Conservation (phyloP, 1,139 yeast genomes). For the Spathaspora jeffriesii region DNA sequence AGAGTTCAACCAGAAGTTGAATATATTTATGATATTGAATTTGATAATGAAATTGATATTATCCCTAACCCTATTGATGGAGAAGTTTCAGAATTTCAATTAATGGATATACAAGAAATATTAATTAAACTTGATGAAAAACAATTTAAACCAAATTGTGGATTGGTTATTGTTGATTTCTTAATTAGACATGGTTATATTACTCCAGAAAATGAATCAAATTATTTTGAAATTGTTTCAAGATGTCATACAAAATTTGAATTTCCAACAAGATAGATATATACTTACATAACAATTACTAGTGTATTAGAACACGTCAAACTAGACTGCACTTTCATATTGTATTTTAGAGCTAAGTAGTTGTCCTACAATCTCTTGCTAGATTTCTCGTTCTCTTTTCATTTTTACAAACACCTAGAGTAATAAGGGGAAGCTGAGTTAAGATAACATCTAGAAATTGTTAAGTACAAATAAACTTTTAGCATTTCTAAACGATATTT, state of each 20-base stretch:
- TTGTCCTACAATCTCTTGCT: background rate
- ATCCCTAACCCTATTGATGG: slow-evolving; percentile 80
- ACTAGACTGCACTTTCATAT: background rate
- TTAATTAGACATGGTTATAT: slow-evolving; percentile 78
- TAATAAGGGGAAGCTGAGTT: no score
- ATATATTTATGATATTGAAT: slow-evolving; percentile 69
- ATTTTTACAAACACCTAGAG: no score
- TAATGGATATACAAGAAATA: slow-evolving; percentile 64
- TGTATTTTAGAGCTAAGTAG: background rate
- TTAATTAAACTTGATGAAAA: slow-evolving; percentile 44
- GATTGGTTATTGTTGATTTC: slow-evolving; percentile 76
- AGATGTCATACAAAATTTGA: slow-evolving; percentile 72
- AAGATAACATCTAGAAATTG: no score
- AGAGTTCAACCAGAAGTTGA: slow-evolving; percentile 89
- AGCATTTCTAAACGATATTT: no score
- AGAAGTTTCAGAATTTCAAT: slow-evolving; percentile 74
- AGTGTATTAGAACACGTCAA: no score
- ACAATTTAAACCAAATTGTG: slow-evolving; percentile 90
- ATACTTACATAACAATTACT: background rate
- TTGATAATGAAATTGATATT: slow-evolving; percentile 46
- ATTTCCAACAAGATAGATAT: slow-evolving; percentile 49
- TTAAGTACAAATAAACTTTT: no score
- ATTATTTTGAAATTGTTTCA: slow-evolving; percentile 55
- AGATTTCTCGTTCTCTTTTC: no score
- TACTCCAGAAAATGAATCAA: slow-evolving; percentile 60